phyloP scores from a whole-genome alignment of 1,284 basidiomycete genomes.

The Cryptococcus sp. region DNA sequence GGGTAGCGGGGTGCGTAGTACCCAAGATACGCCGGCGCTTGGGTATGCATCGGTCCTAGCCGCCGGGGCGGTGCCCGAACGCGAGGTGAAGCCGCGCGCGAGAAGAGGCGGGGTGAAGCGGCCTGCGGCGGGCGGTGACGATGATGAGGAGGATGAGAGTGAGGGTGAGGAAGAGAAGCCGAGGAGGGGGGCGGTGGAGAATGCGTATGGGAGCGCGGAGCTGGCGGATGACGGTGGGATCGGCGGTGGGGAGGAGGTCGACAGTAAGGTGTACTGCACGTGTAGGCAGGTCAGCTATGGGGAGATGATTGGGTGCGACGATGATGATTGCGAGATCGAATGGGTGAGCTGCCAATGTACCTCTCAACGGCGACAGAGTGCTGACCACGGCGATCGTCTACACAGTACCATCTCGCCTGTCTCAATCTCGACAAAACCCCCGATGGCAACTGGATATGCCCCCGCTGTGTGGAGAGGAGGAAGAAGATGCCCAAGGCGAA shows the following conservation, averaged over 20 bases:
- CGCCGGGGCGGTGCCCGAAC: background rate
- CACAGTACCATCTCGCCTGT: slow-evolving; percentile 79
- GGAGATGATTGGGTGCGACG: slow-evolving; percentile 96
- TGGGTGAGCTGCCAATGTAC: slow-evolving; percentile 65
- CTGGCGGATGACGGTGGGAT: slow-evolving; percentile 10
- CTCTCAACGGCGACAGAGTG: background rate
- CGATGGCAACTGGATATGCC: slow-evolving; percentile 76
- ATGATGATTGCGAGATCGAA: slow-evolving; percentile 76
- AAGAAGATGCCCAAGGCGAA: slow-evolving; percentile 35
- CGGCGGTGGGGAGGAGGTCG: slow-evolving; percentile 37
- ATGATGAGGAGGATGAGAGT: slow-evolving; percentile 27
- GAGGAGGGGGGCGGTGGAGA: background rate
- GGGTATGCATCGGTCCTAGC: slow-evolving; percentile 2
- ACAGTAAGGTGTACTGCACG: slow-evolving; percentile 77
- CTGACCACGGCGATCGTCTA: background rate
- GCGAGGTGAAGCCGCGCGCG: slow-evolving; percentile 11
- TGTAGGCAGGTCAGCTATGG: slow-evolving; percentile 73
- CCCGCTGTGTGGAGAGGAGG: slow-evolving; percentile 51
- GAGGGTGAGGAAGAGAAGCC: background rate
- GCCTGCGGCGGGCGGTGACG: slow-evolving; percentile 33
- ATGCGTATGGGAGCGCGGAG: background rate
- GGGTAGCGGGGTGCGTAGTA: slow-evolving; percentile 8
- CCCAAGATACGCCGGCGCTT: slow-evolving; percentile 18
- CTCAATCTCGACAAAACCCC: slow-evolving; percentile 69
- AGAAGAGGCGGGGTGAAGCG: slow-evolving; percentile 28